Evolutionary conservation across 2,329 filamentous ascomycete species (phyloP).

Genomic region (Penicillium sp.): DNA sequence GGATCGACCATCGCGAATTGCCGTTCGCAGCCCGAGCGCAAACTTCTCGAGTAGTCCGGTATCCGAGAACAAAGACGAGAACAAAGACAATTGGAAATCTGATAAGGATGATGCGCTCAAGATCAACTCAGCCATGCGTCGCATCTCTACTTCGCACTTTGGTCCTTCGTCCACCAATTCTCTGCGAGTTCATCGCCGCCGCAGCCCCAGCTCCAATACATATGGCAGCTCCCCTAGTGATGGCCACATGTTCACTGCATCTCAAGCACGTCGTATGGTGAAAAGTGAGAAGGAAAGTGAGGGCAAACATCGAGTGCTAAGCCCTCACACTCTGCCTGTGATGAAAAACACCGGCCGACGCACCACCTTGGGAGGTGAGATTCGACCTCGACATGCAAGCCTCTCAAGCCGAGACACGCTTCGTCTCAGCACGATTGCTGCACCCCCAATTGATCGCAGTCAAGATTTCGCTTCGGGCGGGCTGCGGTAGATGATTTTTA

Average conservation of each 20-base stretch:
- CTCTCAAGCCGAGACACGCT: conserved; percentile 43
- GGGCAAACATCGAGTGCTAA: conserved; percentile 61
- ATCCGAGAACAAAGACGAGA: conserved; percentile 57
- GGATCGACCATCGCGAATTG: conserved; percentile 44
- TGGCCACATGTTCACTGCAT: conserved; percentile 65
- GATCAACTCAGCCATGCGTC: conserved; percentile 62
- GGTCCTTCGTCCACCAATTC: conserved; percentile 44
- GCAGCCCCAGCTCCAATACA: conserved; percentile 58
- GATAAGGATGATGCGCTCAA: conserved; percentile 57
- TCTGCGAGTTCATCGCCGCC: conserved; percentile 55
- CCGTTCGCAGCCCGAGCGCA: conserved; percentile 45
- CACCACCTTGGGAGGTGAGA: conserved; percentile 47
- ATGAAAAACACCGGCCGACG: conserved; percentile 56
- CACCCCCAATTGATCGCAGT: conserved; percentile 37
- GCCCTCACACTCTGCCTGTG: conserved; percentile 63
- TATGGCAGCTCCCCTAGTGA: conserved; percentile 60
- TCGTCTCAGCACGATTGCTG: conserved; percentile 44
- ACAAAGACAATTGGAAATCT: conserved; percentile 53
- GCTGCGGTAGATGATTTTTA: conserved; percentile 23
- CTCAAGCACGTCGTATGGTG: conserved; percentile 69
- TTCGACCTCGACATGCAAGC: conserved; percentile 44
- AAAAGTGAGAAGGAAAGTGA: conserved; percentile 63
- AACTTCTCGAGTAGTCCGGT: conserved; percentile 38
- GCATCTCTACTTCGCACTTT: conserved; percentile 53
- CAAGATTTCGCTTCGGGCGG: conserved; percentile 33